phyloP scores from a whole-genome alignment of 352 stramenopile species.

The Detonula confervacea region DNA sequence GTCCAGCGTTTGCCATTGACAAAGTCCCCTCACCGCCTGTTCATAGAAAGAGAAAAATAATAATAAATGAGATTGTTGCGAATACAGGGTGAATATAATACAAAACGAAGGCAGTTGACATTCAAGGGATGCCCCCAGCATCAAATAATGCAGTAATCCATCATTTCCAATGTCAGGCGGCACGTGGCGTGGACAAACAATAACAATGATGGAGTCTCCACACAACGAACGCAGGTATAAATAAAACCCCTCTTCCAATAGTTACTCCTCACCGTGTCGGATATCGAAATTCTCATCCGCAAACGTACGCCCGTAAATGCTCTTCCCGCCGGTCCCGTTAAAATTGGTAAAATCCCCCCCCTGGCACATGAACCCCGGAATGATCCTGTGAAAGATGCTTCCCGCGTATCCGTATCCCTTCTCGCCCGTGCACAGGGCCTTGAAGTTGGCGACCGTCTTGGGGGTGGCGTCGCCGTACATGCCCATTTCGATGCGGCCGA shows the following conservation, averaged over 20 bases:
- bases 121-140: too few relatives aligned
- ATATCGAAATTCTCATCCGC: slow-evolving; percentile 59
- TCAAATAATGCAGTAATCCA: too few relatives aligned
- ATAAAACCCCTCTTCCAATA: not conserved
- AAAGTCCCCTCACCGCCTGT: too few relatives aligned
- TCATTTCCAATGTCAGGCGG: too few relatives aligned
- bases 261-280: slow-evolving; percentile 1
- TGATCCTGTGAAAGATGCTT: slow-evolving; percentile 41
- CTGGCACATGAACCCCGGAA: slow-evolving; percentile 85
- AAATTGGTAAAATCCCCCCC: slow-evolving; percentile 94
- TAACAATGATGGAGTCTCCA: too few relatives aligned
- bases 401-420: slow-evolving; percentile 97
- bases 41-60: too few relatives aligned
- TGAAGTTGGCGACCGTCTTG: slow-evolving; percentile 97
- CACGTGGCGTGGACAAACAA: too few relatives aligned
- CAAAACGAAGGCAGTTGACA: too few relatives aligned
- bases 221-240: too few relatives aligned
- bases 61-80: too few relatives aligned
- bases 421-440: slow-evolving; percentile 96
- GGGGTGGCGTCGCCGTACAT: slow-evolving; percentile 95
- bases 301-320: slow-evolving; percentile 44
- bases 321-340: slow-evolving; percentile 89
- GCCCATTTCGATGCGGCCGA: slow-evolving; percentile 96
- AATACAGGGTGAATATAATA: too few relatives aligned
- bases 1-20: slow-evolving; percentile 80